Conservation (phyloP, 352 stramenopile genomes). For the Phytophthora constricta region DNA sequence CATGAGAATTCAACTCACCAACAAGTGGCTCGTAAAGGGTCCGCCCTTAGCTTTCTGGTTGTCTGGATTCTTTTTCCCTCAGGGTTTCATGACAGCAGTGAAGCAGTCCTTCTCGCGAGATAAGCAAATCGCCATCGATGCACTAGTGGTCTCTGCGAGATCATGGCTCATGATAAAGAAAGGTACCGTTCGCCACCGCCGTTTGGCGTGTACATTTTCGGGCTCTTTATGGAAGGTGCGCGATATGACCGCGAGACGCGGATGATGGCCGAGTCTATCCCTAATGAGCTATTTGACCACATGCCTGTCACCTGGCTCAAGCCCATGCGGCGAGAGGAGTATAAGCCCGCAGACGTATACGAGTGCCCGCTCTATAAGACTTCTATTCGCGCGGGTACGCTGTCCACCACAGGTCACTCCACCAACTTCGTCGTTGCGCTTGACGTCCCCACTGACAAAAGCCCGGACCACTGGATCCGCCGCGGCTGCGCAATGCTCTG, state of each 20-base stretch:
- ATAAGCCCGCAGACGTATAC: conserved; percentile 82
- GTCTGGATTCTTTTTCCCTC: conserved; percentile 96
- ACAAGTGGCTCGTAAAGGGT: conserved; percentile 84
- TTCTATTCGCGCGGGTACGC: conserved; percentile 88
- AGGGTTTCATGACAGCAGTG: conserved; percentile 95
- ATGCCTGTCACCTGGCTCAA: conserved; percentile 95
- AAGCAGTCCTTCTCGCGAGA: conserved; percentile 93
- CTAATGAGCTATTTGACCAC: conserved; percentile 89
- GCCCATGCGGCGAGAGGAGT: conserved; percentile 76
- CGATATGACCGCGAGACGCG: conserved; percentile 81
- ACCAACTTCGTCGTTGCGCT: conserved; percentile 94
- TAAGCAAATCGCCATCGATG: conserved; percentile 93
- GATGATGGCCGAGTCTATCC: conserved; percentile 89
- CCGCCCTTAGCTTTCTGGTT: conserved; percentile 91
- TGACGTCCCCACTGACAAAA: conserved; percentile 84
- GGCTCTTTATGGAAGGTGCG: conserved; percentile 95
- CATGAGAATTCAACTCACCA: conserved; percentile 82
- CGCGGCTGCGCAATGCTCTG: conserved; percentile 94
- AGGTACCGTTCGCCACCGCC: conserved; percentile 61
- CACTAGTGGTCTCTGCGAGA: conserved; percentile 87
- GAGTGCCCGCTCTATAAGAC: conserved; percentile 95
- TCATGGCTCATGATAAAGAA: conserved; percentile 80
- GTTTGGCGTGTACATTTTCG: conserved; percentile 94
- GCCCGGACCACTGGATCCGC: conserved; percentile 93
- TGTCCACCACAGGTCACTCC: conserved; percentile 93